Evolutionary conservation across 1,139 yeast species (phyloP).

Genomic region (Arxiozyma slooffiae): DNA sequence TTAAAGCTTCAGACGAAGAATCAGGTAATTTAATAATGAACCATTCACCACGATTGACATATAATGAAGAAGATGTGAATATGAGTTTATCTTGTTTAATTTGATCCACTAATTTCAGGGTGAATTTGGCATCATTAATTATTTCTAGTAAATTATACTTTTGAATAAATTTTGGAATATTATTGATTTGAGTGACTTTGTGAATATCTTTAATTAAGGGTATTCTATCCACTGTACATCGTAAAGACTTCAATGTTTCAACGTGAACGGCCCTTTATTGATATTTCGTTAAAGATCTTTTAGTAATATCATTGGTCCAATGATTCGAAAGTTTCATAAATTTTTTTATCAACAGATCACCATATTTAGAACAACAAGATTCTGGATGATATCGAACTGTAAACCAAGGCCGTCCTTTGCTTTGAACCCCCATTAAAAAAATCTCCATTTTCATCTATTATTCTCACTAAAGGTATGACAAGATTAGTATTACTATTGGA

Average conservation of each 20-base stretch:
- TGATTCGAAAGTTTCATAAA: slow-evolving; percentile 48
- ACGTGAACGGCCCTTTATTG: not conserved
- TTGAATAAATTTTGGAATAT: not conserved
- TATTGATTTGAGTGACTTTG: not conserved
- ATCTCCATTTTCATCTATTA: slow-evolving; percentile 32
- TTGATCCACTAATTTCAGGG: slow-evolving; percentile 19
- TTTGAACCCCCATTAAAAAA: slow-evolving; percentile 76
- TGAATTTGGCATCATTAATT: slow-evolving; percentile 14
- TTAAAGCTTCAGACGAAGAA: slow-evolving; percentile 45
- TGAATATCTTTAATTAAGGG: slow-evolving; percentile 14
- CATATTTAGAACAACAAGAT: slow-evolving; percentile 71
- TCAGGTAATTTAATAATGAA: slow-evolving; percentile 72
- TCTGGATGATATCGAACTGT: slow-evolving; percentile 99
- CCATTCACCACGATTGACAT: slow-evolving; percentile 53
- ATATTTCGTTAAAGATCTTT: slow-evolving; percentile 7
- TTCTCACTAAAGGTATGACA: slow-evolving; percentile 50
- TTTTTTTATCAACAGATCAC: slow-evolving; percentile 48
- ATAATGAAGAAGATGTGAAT: slow-evolving; percentile 24
- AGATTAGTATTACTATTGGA: slow-evolving; percentile 7
- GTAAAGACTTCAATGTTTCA: not conserved
- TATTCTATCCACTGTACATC: slow-evolving; percentile 16
- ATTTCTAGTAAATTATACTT: not conserved
- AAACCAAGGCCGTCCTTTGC: slow-evolving; percentile 54
- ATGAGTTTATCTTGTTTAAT: slow-evolving; percentile 19
- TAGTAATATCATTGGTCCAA: slow-evolving; percentile 29